Evolutionary conservation across 345 rosid genomes (phyloP).

Genomic region (Salix koriyanagi): DNA sequence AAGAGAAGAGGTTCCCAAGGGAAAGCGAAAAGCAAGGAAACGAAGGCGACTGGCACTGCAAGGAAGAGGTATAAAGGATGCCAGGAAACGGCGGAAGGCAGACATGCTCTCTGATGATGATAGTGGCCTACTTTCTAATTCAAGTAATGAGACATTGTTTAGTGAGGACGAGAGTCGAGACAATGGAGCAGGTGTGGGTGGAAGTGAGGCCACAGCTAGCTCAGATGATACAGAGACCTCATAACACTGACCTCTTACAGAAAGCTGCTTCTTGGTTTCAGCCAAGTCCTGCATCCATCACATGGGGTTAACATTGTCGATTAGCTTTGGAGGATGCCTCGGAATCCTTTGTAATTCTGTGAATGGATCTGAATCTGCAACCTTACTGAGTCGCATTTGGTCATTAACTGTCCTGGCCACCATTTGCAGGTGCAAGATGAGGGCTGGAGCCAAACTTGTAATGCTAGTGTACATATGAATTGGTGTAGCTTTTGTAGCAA

Average conservation of each 20-base stretch:
- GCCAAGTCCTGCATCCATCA: background rate
- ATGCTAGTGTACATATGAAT: conserved; percentile 20
- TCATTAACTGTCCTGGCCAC: background rate
- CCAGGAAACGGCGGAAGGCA: conserved; percentile 51
- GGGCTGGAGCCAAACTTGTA: conserved; percentile 7
- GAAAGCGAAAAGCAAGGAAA: conserved; percentile 84
- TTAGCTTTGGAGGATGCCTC: background rate
- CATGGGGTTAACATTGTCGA: background rate
- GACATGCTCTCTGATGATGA: conserved; percentile 46
- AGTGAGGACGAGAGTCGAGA: conserved; percentile 64
- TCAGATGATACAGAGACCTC: conserved; percentile 43
- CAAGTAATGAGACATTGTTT: conserved; percentile 69
- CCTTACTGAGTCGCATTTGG: background rate
- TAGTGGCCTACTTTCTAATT: conserved; percentile 49
- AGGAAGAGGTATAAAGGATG: conserved; percentile 74
- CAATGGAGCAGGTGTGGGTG: conserved; percentile 26
- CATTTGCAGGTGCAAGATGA: background rate
- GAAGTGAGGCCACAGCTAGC: conserved; percentile 58
- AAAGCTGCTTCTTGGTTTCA: background rate
- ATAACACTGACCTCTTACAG: conserved; percentile 1
- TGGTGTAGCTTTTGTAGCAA: conserved; percentile 1
- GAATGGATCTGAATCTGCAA: background rate
- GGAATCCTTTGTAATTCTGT: background rate
- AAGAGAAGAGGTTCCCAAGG: conserved; percentile 86
- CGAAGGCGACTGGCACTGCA: conserved; percentile 69